Evolutionary conservation across 345 rosid species (phyloP).

Genomic region (Erucastrum elatum): DNA sequence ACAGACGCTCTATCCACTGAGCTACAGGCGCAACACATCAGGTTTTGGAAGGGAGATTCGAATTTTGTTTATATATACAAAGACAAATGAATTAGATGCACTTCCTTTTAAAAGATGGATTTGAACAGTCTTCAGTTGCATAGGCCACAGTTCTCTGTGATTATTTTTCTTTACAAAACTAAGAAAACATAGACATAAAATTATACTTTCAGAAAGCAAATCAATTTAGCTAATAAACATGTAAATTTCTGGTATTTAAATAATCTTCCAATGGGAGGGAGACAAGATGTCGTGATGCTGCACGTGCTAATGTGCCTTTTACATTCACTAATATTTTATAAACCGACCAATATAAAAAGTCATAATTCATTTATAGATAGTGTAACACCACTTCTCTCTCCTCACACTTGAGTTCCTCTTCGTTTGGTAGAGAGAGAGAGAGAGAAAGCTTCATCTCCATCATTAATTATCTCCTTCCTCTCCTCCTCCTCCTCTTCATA

Average conservation of each 20-base stretch:
- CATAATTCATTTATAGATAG: neutral
- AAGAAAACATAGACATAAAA: neutral
- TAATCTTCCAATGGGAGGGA: neutral
- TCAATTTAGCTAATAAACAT: too few relatives aligned
- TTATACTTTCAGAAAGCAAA: too few relatives aligned
- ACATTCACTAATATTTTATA: slow-evolving; percentile 1
- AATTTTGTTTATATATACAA: too few relatives aligned
- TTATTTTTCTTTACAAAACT: too few relatives aligned
- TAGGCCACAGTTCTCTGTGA: too few relatives aligned
- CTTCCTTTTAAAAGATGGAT: neutral
- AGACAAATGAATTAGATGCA: neutral
- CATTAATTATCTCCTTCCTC: neutral
- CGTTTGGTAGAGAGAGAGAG: slow-evolving; percentile 20
- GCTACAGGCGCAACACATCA: slow-evolving; percentile 72
- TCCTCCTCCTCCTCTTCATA: neutral
- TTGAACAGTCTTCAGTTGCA: too few relatives aligned
- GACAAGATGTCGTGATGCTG: slow-evolving; percentile 39
- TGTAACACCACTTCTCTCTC: neutral
- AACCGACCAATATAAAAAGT: neutral
- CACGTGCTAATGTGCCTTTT: slow-evolving; percentile 44
- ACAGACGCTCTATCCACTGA: slow-evolving; percentile 99
- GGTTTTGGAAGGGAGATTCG: too few relatives aligned
- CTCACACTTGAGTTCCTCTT: slow-evolving; percentile 6
- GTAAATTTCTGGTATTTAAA: too few relatives aligned
- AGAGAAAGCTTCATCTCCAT: slow-evolving; percentile 32